Evolutionary conservation across 2,329 filamentous ascomycete genomes (phyloP), one percentile per base, ranked within the genome.

Genomic region (Trichoderma asperellum): DNA sequence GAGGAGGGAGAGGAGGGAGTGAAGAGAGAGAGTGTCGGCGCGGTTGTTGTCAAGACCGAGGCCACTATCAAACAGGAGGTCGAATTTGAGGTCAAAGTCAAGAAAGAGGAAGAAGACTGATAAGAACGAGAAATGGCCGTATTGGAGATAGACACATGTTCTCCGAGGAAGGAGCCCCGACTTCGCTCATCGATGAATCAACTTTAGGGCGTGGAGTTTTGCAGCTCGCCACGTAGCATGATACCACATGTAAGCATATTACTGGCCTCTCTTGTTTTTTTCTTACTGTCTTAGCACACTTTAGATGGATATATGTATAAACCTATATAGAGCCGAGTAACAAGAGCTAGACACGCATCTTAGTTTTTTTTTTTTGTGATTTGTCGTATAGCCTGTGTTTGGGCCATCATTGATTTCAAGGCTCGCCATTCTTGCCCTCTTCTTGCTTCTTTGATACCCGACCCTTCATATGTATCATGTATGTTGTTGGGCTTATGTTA

Each of bases 1-100:
- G 73, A 75, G 58, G 73, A 73, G 10, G 70, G 71, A 70, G 61
- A 72, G 71, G 62, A 72, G 55, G 70, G 73, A 68, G 73, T 75
- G 58, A 73, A 73, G 47, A 69, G 72, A 69, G 61, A 72, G 71
- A 60, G 72, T 68, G 53, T 70, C 68, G 61, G 64, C 24, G 52
- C 56, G n/a, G 21, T 35, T 43, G 21, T 35, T 43, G 72, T 74
- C 70, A 75, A 76, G 57, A 68, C 69, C 37, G 70, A 70, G 47
- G 69, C 70, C 35, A 24, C 73, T 70, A 74, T 75, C 64, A 76
- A 79, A 52, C 71, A 70, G 4, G 71, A 74, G 43, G 10, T 53
- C 16, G 18, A 21, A n/a, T 53, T 68, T 12, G 59, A 70, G 12
- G 53, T 64, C 18, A 64, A 49, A 11, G 52, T 62, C 35, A 68